Conservation (phyloP, 2,329 filamentous ascomycete species). For the Claviceps fusiformis region DNA sequence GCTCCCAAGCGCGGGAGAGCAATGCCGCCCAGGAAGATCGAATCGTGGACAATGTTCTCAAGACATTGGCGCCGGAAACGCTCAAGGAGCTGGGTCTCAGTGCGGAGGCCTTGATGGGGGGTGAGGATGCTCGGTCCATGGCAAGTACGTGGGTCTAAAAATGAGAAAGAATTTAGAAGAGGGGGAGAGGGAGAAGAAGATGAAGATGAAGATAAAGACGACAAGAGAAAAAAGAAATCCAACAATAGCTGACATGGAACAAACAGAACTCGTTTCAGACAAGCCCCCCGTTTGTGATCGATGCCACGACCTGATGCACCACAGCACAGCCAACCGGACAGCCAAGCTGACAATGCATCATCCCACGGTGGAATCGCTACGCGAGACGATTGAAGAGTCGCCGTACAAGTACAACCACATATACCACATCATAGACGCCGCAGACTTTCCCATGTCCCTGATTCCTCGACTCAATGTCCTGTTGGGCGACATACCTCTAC, state of each 20-base stretch:
- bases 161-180: not conserved
- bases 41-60: constrained; percentile 33
- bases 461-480: constrained; percentile 61
- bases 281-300: constrained; percentile 63
- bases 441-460: constrained; percentile 91
- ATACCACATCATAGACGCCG: constrained; percentile 89
- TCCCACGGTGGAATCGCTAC: constrained; percentile 67
- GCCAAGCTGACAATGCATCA: constrained; percentile 53
- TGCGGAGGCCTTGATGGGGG: constrained; percentile 22
- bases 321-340: constrained; percentile 43
- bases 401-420: constrained; percentile 86
- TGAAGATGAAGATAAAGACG: not conserved
- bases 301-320: constrained; percentile 71
- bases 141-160: not conserved
- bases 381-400: constrained; percentile 74
- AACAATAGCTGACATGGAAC: not conserved
- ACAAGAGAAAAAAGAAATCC: not conserved
- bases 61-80: constrained; percentile 25
- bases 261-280: constrained; percentile 4
- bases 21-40: constrained; percentile 29
- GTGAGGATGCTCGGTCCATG: not conserved
- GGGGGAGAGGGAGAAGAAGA: too few relatives aligned
- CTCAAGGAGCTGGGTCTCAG: constrained; percentile 34
- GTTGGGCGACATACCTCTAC: constrained; percentile 57
- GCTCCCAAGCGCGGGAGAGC: constrained; percentile 5